Percentiles rank a stretch among this genome's conserved stretches.
Conservation (phyloP, 768 basidiomycete species). For the Myochromella boudieri region DNA sequence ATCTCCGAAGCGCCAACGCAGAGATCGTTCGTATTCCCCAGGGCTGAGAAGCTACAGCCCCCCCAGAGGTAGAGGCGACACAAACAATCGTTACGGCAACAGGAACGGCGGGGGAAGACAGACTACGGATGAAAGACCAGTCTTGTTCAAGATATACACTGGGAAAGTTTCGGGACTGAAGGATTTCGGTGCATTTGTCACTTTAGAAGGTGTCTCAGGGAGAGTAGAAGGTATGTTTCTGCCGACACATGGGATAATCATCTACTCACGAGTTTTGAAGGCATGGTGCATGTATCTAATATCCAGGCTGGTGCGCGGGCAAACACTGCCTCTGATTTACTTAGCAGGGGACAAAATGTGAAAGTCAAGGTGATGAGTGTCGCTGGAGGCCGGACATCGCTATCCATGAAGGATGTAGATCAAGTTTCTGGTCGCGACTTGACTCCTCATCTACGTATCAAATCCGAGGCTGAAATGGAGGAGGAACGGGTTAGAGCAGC, state of each 20-base stretch:
- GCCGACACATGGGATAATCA: neutral
- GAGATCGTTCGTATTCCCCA: constrained; percentile 47
- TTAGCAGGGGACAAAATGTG: constrained; percentile 80
- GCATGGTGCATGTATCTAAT: constrained; percentile 96
- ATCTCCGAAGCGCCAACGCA: constrained; percentile 62
- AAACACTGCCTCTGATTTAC: constrained; percentile 83
- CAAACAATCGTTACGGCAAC: constrained; percentile 33
- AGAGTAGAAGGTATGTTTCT: constrained; percentile 78
- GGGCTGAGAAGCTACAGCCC: constrained; percentile 60
- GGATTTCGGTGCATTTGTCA: constrained; percentile 96
- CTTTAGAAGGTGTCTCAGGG: constrained; percentile 82
- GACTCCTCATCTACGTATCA: constrained; percentile 92
- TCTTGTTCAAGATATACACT: constrained; percentile 93
- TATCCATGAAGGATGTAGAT: constrained; percentile 99
- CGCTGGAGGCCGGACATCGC: constrained; percentile 73
- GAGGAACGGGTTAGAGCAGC: constrained; percentile 69
- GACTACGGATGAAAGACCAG: constrained; percentile 73
- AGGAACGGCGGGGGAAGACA: constrained; percentile 36
- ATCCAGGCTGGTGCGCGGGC: constrained; percentile 85
- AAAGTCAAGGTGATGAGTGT: constrained; percentile 98
- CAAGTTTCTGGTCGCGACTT: constrained; percentile 88
- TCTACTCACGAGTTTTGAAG: constrained; percentile 38
- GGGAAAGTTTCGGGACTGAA: constrained; percentile 84
- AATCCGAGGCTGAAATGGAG: constrained; percentile 90
- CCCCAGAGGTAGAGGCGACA: constrained; percentile 48